Evolutionary conservation across 106 monocot genomes (phyloP).

Genomic region (Agapanthus africanus): DNA sequence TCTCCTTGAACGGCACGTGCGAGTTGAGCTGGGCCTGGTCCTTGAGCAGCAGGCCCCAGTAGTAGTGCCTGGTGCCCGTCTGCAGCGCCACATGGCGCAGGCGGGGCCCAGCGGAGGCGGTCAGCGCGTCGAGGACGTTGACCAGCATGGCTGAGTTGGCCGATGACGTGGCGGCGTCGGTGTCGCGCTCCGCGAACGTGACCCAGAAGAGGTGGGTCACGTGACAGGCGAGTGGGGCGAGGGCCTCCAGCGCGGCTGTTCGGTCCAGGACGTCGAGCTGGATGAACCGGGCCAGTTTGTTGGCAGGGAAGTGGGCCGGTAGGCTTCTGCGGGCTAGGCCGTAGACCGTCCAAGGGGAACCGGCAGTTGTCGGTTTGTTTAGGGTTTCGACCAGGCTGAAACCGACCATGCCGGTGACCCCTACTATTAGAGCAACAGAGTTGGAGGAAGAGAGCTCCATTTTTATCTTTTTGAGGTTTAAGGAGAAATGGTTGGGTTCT

Average conservation of each 20-base stretch:
- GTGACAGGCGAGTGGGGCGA: conserved; percentile 1
- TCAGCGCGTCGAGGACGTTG: conserved; percentile 17
- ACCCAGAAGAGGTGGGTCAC: conserved; percentile 24
- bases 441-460: background rate
- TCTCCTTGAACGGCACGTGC: conserved; percentile 13
- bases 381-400: background rate
- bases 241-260: background rate
- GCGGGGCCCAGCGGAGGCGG: background rate
- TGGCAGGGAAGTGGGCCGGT: background rate
- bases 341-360: conserved; percentile 9
- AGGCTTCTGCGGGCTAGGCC: conserved; percentile 2
- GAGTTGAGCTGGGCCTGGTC: background rate
- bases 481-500: too few species aligned
- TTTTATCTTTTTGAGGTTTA: too few species aligned
- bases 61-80: conserved; percentile 22
- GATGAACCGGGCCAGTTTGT: conserved; percentile 7
- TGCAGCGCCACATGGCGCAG: conserved; percentile 23
- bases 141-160: conserved; percentile 17
- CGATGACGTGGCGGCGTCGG: background rate
- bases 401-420: conserved; percentile 14
- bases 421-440: background rate
- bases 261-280: conserved; percentile 9
- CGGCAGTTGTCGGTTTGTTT: background rate
- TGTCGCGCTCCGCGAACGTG: background rate
- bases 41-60: background rate